Conservation (phyloP, 75 land plant genomes). For the Cryptomeria japonica region DNA sequence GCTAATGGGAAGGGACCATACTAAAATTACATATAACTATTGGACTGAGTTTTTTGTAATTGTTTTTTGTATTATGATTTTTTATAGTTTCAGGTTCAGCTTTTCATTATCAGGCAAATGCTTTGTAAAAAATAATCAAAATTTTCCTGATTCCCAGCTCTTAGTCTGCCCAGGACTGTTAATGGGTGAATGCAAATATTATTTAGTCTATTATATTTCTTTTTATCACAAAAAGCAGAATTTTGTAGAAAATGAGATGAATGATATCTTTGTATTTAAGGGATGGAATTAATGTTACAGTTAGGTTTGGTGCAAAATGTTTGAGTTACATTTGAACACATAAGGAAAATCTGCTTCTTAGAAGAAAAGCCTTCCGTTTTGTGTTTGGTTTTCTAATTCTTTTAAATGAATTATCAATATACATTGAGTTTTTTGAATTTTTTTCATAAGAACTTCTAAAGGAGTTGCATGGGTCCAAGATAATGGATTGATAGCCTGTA, state of each 20-base stretch:
- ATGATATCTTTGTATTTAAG: neutral
- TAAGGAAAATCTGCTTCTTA: neutral
- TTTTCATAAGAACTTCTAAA: neutral
- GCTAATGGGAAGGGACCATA: neutral
- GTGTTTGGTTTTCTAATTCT: neutral
- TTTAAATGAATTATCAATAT: neutral
- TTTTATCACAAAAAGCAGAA: neutral
- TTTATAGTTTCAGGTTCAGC: neutral
- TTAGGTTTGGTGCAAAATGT: neutral
- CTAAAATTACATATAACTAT: neutral
- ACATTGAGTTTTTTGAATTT: neutral
- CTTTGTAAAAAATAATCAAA: neutral
- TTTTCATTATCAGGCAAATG: neutral
- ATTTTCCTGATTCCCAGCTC: neutral
- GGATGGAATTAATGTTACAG: neutral
- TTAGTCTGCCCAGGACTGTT: neutral
- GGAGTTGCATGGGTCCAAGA: neutral
- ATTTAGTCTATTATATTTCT: too few species aligned
- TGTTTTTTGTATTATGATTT: neutral
- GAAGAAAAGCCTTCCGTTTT: neutral
- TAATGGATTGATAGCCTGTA: neutral
- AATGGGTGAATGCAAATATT: neutral
- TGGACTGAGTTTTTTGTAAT: neutral
- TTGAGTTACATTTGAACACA: neutral
- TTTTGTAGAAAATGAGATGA: neutral